These are phyloP conservation scores for Lactifluus hygrophoroides DNA, from an alignment of 768 basidiomycete genomes.

Conservation along the genomic window DNA sequence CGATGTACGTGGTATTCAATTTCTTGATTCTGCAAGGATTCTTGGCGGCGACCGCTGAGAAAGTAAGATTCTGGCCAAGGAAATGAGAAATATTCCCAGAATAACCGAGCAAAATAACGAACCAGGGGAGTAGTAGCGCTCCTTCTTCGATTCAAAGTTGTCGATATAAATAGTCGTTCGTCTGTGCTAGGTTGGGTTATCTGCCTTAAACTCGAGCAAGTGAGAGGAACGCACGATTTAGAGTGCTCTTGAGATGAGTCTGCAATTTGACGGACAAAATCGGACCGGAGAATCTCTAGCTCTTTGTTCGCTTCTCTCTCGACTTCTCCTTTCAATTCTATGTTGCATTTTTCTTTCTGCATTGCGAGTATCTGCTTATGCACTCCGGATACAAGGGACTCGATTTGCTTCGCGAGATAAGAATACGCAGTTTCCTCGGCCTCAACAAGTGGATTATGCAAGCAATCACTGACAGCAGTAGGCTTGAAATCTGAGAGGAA, in stretches of 20 bases:
- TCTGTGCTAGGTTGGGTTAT: not conserved
- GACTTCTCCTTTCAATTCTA: not conserved
- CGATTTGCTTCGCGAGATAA: slow-evolving; percentile 3
- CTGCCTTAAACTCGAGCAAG: not conserved
- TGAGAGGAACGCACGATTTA: not conserved
- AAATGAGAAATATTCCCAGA: not conserved
- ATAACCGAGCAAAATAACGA: not conserved
- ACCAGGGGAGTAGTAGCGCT: not conserved
- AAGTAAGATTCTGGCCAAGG: slow-evolving; percentile 1
- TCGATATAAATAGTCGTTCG: not conserved
- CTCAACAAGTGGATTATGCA: not conserved
- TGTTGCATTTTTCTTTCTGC: slow-evolving; percentile 9
- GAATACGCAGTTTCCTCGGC: not conserved
- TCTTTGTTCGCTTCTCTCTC: not conserved
- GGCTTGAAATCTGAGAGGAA: slow-evolving; percentile 5
- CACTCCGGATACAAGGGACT: not conserved
- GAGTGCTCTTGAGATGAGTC: not conserved
- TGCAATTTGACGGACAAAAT: slow-evolving; percentile 2
- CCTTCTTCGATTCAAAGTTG: slow-evolving; percentile 3
- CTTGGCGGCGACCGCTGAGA: slow-evolving; percentile 1
- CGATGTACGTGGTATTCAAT: slow-evolving; percentile 6
- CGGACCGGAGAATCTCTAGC: not conserved
- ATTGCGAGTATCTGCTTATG: not conserved
- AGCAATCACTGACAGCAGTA: not conserved
- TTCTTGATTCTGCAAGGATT: slow-evolving; percentile 9